A percentile compares a stretch with the other conserved stretches of the same genome.
These are phyloP conservation scores for Candida sithepensis DNA, from an alignment of 805 yeast genomes.

Conservation along the genomic window DNA sequence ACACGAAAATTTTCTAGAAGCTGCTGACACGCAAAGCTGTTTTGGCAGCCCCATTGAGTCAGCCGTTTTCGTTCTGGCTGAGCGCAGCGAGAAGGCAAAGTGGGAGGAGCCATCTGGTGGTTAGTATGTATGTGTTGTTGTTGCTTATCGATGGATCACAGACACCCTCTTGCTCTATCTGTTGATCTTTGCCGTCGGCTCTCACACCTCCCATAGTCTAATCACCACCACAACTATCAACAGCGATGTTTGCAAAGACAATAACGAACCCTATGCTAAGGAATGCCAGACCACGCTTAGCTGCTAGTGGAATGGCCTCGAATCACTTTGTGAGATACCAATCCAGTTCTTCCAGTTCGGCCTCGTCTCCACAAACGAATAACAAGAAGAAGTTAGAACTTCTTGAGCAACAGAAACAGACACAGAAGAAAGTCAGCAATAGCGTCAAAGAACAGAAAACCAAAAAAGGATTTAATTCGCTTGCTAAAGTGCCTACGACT, in stretches of 20 bases:
- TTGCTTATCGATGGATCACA: too few relatives aligned
- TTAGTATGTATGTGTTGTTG: not conserved
- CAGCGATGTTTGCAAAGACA: constrained; percentile 1
- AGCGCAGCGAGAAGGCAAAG: not conserved
- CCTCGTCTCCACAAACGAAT: constrained; percentile 8
- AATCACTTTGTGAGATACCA: constrained; percentile 12
- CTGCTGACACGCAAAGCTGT: not conserved
- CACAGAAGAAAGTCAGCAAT: constrained; percentile 4
- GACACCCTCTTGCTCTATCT: too few relatives aligned
- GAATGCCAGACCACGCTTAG: not conserved
- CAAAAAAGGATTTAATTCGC: constrained; percentile 31
- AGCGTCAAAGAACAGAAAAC: constrained; percentile 12
- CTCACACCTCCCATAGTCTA: too few relatives aligned
- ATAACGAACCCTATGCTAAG: not conserved
- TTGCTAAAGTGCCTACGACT: constrained; percentile 34
- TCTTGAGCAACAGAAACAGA: constrained; percentile 8
- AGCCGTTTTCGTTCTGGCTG: not conserved
- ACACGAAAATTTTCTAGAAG: not conserved
- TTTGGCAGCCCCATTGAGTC: not conserved
- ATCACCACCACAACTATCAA: not conserved
- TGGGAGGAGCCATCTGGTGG: too few relatives aligned
- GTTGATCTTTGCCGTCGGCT: too few relatives aligned
- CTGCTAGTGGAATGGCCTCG: not conserved
- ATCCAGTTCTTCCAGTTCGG: constrained; percentile 21
- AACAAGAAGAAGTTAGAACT: constrained; percentile 15